A percentile compares a stretch with the other conserved stretches of the same genome.
phyloP scores from a whole-genome alignment of 495 filamentous ascomycete species.

The Penicillium lividum region DNA sequence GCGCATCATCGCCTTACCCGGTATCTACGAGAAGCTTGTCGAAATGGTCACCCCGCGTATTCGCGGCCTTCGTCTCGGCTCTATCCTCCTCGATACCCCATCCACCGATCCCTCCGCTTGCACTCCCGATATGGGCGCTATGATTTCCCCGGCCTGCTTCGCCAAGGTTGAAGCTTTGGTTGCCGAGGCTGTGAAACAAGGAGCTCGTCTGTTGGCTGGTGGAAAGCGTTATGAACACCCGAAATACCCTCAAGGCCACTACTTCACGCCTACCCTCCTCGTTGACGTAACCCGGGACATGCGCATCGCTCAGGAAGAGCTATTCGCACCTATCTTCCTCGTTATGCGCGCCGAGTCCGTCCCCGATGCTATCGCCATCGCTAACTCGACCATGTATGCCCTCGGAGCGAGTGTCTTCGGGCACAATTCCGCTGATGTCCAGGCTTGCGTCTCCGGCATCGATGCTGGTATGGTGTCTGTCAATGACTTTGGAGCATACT shows the following conservation, averaged over 20 bases:
- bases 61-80: constrained; percentile 67
- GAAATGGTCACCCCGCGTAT: constrained; percentile 70
- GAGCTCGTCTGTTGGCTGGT: constrained; percentile 79
- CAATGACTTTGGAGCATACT: constrained; percentile 92
- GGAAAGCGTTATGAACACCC: constrained; percentile 74
- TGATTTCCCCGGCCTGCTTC: constrained; percentile 79
- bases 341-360: constrained; percentile 70
- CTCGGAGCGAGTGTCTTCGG: constrained; percentile 87
- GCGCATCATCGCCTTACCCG: constrained; percentile 79
- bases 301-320: constrained; percentile 86
- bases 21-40: constrained; percentile 71
- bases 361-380: constrained; percentile 63
- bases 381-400: constrained; percentile 76
- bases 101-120: constrained; percentile 27
- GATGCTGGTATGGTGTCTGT: constrained; percentile 87
- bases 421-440: constrained; percentile 43
- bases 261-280: constrained; percentile 87
- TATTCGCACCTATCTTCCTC: constrained; percentile 88
- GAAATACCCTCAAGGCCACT: constrained; percentile 73
- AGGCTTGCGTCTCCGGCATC: constrained; percentile 64
- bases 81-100: constrained; percentile 53
- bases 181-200: constrained; percentile 69
- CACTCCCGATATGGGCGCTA: constrained; percentile 76
- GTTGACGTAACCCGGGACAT: constrained; percentile 77
- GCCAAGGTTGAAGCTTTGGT: constrained; percentile 69